Conservation (phyloP, 768 basidiomycete genomes). For the Collybia mongolica region DNA sequence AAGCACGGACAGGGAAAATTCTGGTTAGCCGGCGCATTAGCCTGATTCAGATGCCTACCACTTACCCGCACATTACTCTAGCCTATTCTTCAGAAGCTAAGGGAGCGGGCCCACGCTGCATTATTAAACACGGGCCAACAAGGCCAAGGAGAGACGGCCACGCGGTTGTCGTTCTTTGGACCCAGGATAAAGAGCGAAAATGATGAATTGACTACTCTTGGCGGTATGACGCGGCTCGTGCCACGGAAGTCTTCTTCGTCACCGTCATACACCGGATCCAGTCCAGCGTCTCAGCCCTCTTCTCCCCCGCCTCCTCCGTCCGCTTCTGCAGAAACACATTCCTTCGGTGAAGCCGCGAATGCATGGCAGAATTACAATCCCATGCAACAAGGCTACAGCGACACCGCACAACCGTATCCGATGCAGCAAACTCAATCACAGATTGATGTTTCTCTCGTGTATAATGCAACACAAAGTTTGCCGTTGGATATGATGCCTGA, state of each 20-base stretch:
- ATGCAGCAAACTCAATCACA: slow-evolving; percentile 16
- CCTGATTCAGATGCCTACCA: neutral
- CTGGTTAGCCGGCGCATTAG: slow-evolving; percentile 39
- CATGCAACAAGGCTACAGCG: slow-evolving; percentile 31
- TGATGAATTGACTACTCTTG: slow-evolving; percentile 59
- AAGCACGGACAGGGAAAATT: slow-evolving; percentile 54
- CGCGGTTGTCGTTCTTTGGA: slow-evolving; percentile 33
- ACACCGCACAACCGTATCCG: slow-evolving; percentile 11
- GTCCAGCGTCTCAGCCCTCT: slow-evolving; percentile 43
- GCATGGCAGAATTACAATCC: slow-evolving; percentile 33
- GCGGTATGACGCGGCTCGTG: slow-evolving; percentile 64
- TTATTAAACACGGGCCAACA: slow-evolving; percentile 27
- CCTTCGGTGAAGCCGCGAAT: slow-evolving; percentile 13
- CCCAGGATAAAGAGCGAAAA: slow-evolving; percentile 55
- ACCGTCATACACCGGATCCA: slow-evolving; percentile 38
- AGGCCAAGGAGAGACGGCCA: slow-evolving; percentile 15
- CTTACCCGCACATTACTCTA: slow-evolving; percentile 20
- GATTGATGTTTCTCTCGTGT: slow-evolving; percentile 14
- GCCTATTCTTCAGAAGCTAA: slow-evolving; percentile 63
- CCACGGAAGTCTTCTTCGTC: slow-evolving; percentile 50
- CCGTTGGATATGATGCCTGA: slow-evolving; percentile 27
- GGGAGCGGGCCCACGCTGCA: slow-evolving; percentile 48
- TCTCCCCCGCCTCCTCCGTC: slow-evolving; percentile 36
- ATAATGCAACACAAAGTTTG: slow-evolving; percentile 19
- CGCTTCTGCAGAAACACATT: slow-evolving; percentile 15